A percentile compares a stretch with the other conserved stretches of the same genome.
Evolutionary conservation across 2,329 filamentous ascomycete genomes (phyloP).

Genomic region (Fusarium irregulare): DNA sequence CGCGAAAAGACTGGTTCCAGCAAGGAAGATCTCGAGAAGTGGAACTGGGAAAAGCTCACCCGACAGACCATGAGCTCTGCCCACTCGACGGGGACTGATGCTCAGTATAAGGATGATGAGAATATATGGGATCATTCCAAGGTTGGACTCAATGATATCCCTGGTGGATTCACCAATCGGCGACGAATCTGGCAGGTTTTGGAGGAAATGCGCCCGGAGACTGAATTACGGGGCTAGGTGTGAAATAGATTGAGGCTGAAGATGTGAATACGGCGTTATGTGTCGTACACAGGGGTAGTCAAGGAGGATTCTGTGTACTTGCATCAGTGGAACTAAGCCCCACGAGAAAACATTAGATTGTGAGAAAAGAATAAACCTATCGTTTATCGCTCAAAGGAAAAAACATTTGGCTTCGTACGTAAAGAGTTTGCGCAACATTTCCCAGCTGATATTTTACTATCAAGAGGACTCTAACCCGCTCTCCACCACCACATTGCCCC

Average conservation of each 20-base stretch:
- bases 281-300: too few relatives aligned
- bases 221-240: not conserved
- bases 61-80: not conserved
- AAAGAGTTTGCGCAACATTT: too few relatives aligned
- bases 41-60: conserved; percentile 15
- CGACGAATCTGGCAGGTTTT: conserved; percentile 14
- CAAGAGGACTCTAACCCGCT: too few relatives aligned
- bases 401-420: too few relatives aligned
- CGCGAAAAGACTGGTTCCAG: not conserved
- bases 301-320: too few relatives aligned
- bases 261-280: not conserved
- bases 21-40: not conserved
- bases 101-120: not conserved
- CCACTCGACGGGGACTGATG: too few relatives aligned
- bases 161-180: not conserved
- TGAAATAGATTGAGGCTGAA: not conserved
- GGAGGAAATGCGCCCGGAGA: not conserved
- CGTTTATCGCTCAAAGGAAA: too few relatives aligned
- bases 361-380: too few relatives aligned
- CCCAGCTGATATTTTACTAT: too few relatives aligned
- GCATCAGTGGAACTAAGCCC: too few relatives aligned
- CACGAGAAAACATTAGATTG: too few relatives aligned
- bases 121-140: not conserved
- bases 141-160: not conserved
- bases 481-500: too few relatives aligned